Base-by-base conservation (phyloP, 208 protist genomes). In the Kentomonas sorsogonicus region DNA sequence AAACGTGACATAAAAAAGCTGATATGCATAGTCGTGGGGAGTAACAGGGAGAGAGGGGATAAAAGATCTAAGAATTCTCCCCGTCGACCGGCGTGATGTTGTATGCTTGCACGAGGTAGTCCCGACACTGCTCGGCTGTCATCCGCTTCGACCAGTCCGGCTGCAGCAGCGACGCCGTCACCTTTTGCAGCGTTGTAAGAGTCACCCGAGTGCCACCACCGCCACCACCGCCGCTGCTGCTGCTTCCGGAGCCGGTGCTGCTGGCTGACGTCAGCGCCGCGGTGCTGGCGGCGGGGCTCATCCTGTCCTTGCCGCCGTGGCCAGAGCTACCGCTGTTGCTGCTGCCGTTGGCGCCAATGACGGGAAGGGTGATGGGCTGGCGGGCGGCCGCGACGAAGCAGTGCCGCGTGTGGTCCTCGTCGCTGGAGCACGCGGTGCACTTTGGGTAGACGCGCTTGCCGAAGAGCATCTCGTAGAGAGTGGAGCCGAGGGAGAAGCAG, bases 391-490 rank as follows among this genome's bases (percentile, higher is more conserved):
- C 76, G 15, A 93, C 74, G 46, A 83, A 93, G 62, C 81, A 90
- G 29, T 74, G 53, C 34, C 74, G 71, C 29, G 79, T 78, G 78
- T 93, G 86, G 43, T 80, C 77, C 20, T 76, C 78, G 5, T 93
- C 77, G 15, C 47, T 43, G 2, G 30, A 5, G 44, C 74, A 82
- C 38, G 63, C 58, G 13, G 64, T 20, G 33, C 86, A 93, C 34
- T 72, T 75, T 1, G 86, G 73, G 64, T 94, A 94, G 6, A 94
- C 59, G 3, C 83, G 77, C 34, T 43, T 36, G 11, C 80, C 76
- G 55, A 79, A 90, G 11, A 89, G 52, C 26, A 94, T 31, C 53
- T 91, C 83, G 62, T 86, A 91, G 3, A 94, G 66, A 0, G 83
- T 83, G 27, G 76, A 69, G 25, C 87, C 87, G 47, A 94, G 74